Evolutionary conservation across 2,329 filamentous ascomycete genomes (phyloP).

Genomic region (Phyllosticta citriasiana): DNA sequence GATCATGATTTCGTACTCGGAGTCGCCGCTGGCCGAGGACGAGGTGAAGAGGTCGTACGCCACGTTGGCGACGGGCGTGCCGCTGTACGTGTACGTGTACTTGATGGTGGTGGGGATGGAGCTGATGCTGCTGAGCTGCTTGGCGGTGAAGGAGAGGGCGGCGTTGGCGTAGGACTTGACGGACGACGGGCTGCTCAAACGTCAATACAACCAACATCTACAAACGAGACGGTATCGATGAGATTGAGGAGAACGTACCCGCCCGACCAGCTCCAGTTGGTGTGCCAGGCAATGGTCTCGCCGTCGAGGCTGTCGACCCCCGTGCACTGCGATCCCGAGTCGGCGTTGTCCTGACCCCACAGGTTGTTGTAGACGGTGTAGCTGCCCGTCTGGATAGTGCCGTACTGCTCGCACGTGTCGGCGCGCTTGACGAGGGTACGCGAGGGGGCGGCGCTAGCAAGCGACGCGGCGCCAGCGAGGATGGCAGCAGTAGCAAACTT

Average conservation of each 20-base stretch:
- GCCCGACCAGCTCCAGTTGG: constrained; percentile 34
- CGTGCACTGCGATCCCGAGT: constrained; percentile 38
- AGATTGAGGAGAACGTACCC: constrained; percentile 19
- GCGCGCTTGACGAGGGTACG: constrained; percentile 12
- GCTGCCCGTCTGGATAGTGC: constrained; percentile 16
- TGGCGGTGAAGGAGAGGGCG: constrained; percentile 25
- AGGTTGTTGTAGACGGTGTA: constrained; percentile 33
- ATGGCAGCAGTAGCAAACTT: constrained; percentile 20
- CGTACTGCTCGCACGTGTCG: constrained; percentile 24
- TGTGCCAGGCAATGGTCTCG: constrained; percentile 33
- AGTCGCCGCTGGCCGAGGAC: constrained; percentile 33
- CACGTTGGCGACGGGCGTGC: constrained; percentile 44
- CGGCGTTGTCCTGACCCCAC: constrained; percentile 33
- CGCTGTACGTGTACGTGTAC: constrained; percentile 41
- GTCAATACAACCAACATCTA: too few species aligned
- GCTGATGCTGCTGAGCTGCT: constrained; percentile 26
- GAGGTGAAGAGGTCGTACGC: constrained; percentile 53
- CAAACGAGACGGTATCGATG: too few species aligned
- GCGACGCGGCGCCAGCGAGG: constrained; percentile 19
- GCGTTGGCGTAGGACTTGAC: constrained; percentile 38
- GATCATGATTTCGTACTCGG: constrained; percentile 57
- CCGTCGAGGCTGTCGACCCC: constrained; percentile 30
- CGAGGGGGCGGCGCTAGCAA: constrained; percentile 20
- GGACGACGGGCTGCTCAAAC: constrained; percentile 15
- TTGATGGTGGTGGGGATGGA: constrained; percentile 37